Base-by-base conservation (phyloP, 257 asterid genomes). In the Jaltomata sinuosa region DNA sequence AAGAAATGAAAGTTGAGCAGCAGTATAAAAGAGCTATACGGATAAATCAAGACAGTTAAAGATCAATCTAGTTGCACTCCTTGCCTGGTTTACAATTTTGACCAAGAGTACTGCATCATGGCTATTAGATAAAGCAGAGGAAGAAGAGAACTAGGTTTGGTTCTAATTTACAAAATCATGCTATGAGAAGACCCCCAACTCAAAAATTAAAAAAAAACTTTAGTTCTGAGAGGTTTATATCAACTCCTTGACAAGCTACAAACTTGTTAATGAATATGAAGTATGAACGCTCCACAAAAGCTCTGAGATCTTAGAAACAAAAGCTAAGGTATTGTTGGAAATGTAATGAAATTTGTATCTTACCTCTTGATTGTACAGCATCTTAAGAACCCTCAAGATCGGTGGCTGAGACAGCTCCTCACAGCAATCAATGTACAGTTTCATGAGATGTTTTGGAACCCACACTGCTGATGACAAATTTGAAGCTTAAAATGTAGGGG, bases 311-410 rank as follows among this genome's bases (percentile, higher is more conserved):
- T 16, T 77, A 49, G 61, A 77, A 77, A 27, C 45, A 77, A 77
- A 47, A 49, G 45, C 82, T 49, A 77, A 49, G 45, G 38, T 76
- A 49, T 29, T 49, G 45, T 77, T 27, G 62, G 62, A 27, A 29
- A 29, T 49, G 45, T 29, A 27, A 49, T 27, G 45, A 77, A 29
- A 31, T 42, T 47, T 34, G 65, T 72, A 84, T 64, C 85, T 83
- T 84, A 95, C 99, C 97, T 95, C 95, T 85, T 91, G 87, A 83
- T 89, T 92, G 83, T 92, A 97, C 93, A 97, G 85, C 84, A 91
- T 92, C 90, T 91, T 91, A 54, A 95, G 89, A 82, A 97, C 92
- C 76, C 91, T 91, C 93, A 91, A 50, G 86, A 89, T 88, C 22
- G 97, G 98, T 77, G 89, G 89, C 92, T 90, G 94, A 32, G 92